Percentiles rank a stretch among this genome's conserved stretches.
Evolutionary conservation across 2,329 filamentous ascomycete genomes (phyloP).

Genomic region (Fusarium pininemorale): DNA sequence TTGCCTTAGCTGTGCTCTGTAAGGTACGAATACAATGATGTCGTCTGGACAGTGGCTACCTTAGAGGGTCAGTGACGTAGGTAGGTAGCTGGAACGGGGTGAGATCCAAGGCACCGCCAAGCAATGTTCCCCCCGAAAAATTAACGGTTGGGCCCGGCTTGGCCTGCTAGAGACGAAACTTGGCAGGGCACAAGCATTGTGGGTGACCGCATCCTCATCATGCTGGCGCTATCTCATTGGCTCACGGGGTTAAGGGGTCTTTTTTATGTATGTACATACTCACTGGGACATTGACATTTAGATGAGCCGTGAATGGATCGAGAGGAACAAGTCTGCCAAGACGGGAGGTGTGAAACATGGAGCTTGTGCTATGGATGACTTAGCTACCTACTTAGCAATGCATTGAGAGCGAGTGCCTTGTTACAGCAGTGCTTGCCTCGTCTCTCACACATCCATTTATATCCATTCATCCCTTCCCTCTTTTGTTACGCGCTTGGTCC

Average conservation of each 20-base stretch:
- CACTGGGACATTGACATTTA: neutral
- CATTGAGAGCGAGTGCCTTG: neutral
- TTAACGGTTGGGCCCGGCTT: slow-evolving; percentile 32
- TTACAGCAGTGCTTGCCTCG: neutral
- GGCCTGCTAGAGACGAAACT: slow-evolving; percentile 21
- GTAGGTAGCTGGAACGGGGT: slow-evolving; percentile 5
- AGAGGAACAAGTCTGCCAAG: neutral
- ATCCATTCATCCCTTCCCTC: neutral
- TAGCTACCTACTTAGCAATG: neutral
- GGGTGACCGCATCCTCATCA: slow-evolving; percentile 20
- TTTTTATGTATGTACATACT: neutral
- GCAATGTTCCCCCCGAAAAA: slow-evolving; percentile 22
- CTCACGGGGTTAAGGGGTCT: neutral
- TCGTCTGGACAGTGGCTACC: neutral
- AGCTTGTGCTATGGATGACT: neutral
- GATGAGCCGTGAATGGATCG: neutral
- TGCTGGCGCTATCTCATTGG: slow-evolving; percentile 14
- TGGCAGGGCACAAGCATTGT: slow-evolving; percentile 15
- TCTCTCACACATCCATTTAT: neutral
- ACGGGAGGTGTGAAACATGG: slow-evolving; percentile 2
- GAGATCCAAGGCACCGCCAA: slow-evolving; percentile 22
- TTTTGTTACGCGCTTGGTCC: neutral
- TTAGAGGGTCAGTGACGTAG: slow-evolving; percentile 20
- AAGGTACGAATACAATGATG: slow-evolving; percentile 2
- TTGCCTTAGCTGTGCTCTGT: neutral